Conservation (phyloP, 345 rosid genomes). For the Syzygium grande region DNA sequence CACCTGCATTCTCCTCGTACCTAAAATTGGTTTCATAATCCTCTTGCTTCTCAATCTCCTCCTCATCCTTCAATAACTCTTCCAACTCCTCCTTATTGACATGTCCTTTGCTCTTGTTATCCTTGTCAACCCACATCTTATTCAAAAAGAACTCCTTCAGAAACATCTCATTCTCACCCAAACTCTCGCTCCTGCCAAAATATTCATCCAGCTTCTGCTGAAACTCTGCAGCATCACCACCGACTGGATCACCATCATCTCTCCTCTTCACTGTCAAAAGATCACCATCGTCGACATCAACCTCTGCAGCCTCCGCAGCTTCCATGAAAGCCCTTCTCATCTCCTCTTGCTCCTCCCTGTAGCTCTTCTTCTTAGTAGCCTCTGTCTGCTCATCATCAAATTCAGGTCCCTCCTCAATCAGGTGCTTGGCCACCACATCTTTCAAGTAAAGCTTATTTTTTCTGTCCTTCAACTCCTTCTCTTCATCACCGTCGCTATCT, state of each 20-base stretch:
- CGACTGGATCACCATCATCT: constrained; percentile 18
- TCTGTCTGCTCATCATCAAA: constrained; percentile 23
- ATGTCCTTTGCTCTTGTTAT: constrained; percentile 10
- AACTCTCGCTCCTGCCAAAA: constrained; percentile 36
- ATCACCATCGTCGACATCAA: constrained; percentile 25
- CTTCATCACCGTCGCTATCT: constrained; percentile 13
- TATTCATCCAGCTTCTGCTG: constrained; percentile 49
- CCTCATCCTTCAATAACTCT: constrained; percentile 47
- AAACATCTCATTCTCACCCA: constrained; percentile 46
- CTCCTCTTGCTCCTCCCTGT: constrained; percentile 56
- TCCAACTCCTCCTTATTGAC: constrained; percentile 38
- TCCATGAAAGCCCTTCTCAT: constrained; percentile 39
- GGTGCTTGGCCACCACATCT: constrained; percentile 61
- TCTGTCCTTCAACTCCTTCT: constrained; percentile 17
- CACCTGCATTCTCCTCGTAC: constrained; percentile 63
- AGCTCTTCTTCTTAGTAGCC: constrained; percentile 18
- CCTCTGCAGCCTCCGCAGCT: constrained; percentile 37
- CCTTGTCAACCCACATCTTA: constrained; percentile 67
- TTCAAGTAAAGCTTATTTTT: constrained; percentile 46
- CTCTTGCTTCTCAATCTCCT: constrained; percentile 47
- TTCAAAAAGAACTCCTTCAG: constrained; percentile 63
- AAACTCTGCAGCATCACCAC: constrained; percentile 17
- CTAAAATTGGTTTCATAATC: constrained; percentile 54
- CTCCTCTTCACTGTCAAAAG: constrained; percentile 38
- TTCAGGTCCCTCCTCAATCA: constrained; percentile 71